A percentile compares a stretch with the other conserved stretches of the same genome.
Conservation (phyloP, 495 filamentous ascomycete species). For the Penicillium ucsense region DNA sequence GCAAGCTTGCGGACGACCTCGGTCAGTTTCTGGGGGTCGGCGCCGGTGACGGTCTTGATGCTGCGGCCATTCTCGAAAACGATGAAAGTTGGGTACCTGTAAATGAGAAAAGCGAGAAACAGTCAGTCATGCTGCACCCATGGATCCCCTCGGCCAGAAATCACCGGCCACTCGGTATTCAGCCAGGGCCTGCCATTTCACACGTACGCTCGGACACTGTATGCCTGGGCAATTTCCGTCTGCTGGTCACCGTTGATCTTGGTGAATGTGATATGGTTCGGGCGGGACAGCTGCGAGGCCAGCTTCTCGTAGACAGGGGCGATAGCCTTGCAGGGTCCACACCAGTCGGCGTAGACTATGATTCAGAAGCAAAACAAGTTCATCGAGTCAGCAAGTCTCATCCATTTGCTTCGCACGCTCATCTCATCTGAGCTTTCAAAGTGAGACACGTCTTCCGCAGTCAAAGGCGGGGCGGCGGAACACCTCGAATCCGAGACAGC, state of each 20-base stretch:
- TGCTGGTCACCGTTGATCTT: conserved; percentile 79
- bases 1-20: conserved; percentile 63
- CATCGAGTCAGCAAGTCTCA: too few relatives aligned
- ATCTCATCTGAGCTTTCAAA: too few relatives aligned
- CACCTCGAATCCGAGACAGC: background rate
- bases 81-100: conserved; percentile 67
- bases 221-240: conserved; percentile 59
- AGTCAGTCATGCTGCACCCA: background rate
- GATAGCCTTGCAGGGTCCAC: conserved; percentile 73
- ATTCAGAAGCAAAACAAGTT: background rate
- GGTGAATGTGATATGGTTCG: conserved; percentile 67
- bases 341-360: conserved; percentile 82
- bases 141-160: too few relatives aligned
- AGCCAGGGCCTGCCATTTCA: conserved; percentile 4
- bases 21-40: conserved; percentile 58
- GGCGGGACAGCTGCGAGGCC: conserved; percentile 58
- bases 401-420: too few relatives aligned
- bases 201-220: conserved; percentile 61
- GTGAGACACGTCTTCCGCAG: background rate
- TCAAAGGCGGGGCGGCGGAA: background rate
- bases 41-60: conserved; percentile 62
- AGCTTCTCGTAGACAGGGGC: conserved; percentile 79
- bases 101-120: background rate
- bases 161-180: too few relatives aligned
- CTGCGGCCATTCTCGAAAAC: conserved; percentile 69